phyloP scores from a whole-genome alignment of 805 yeast species.

The Candida anglica region DNA sequence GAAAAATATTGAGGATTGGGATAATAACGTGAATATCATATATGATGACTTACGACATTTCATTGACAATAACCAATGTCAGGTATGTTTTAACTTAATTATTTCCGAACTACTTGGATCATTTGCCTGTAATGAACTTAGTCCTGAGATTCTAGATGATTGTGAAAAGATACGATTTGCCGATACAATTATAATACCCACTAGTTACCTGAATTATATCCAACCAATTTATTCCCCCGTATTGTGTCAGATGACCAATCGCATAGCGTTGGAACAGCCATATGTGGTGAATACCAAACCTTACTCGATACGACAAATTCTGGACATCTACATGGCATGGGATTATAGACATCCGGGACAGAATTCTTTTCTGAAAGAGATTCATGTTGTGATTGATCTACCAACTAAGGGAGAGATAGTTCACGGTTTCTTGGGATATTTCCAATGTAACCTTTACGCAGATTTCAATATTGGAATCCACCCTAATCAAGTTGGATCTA shows the following conservation, averaged over 20 bases:
- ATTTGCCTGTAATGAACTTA: conserved; percentile 86
- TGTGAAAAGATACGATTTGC: too few species aligned
- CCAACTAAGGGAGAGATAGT: conserved; percentile 25
- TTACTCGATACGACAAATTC: conserved; percentile 11
- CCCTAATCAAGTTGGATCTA: conserved; percentile 23
- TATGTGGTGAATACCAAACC: conserved; percentile 17
- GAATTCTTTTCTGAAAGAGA: too few species aligned
- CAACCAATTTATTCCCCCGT: conserved; percentile 65
- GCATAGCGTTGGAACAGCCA: conserved; percentile 12
- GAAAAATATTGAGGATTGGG: conserved; percentile 53
- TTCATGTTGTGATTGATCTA: too few species aligned
- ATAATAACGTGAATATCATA: conserved; percentile 44
- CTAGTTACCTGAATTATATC: conserved; percentile 51
- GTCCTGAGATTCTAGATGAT: conserved; percentile 71
- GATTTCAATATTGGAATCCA: conserved; percentile 51
- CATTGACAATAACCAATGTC: conserved; percentile 22
- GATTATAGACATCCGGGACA: conserved; percentile 61
- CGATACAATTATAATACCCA: conserved; percentile 33
- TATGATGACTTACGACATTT: conserved; percentile 58
- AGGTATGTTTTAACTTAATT: conserved; percentile 46
- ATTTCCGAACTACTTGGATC: conserved; percentile 85
- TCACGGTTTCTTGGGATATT: conserved; percentile 76
- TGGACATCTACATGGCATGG: conserved; percentile 55
- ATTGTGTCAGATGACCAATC: conserved; percentile 1
- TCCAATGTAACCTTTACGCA: conserved; percentile 64